Percentiles rank a stretch among this genome's conserved stretches.
phyloP scores from a whole-genome alignment of 164 flowering plant genomes.

The Protea cynaroides region DNA sequence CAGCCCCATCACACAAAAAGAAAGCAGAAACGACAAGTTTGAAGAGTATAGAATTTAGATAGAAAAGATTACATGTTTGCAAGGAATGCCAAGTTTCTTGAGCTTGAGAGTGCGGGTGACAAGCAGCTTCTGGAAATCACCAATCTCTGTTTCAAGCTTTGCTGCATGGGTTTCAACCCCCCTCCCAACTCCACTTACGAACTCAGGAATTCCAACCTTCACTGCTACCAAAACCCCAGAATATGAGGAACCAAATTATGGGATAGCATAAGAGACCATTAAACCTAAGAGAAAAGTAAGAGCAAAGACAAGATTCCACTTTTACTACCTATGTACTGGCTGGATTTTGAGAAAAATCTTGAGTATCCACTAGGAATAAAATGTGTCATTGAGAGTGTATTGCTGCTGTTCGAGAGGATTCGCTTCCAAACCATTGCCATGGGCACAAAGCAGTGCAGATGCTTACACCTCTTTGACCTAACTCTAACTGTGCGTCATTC shows the following conservation, averaged over 20 bases:
- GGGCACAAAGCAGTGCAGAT: not conserved
- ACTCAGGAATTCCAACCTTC: conserved; percentile 91
- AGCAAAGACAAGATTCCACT: not conserved
- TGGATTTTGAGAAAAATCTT: conserved; percentile 23
- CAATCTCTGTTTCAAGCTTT: conserved; percentile 80
- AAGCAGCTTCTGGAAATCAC: conserved; percentile 81
- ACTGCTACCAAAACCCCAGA: conserved; percentile 32
- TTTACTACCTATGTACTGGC: conserved; percentile 10
- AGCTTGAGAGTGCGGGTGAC: conserved; percentile 77
- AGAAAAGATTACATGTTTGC: conserved; percentile 57
- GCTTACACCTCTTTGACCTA: too few species aligned
- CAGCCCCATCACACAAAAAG: not conserved
- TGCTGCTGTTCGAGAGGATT: conserved; percentile 4
- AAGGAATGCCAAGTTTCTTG: conserved; percentile 76
- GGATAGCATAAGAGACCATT: not conserved
- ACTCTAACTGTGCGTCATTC: too few species aligned
- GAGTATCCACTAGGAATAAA: conserved; percentile 3
- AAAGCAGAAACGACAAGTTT: not conserved
- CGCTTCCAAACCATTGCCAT: conserved; percentile 23
- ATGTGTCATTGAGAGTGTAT: not conserved
- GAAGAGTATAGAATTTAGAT: not conserved
- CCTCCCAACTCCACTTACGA: conserved; percentile 69
- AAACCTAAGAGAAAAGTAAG: not conserved
- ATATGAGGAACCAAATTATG: conserved; percentile 20
- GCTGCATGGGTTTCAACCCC: conserved; percentile 71